Base-by-base conservation (phyloP, 2,329 filamentous ascomycete genomes). In the Colletotrichum sojae region DNA sequence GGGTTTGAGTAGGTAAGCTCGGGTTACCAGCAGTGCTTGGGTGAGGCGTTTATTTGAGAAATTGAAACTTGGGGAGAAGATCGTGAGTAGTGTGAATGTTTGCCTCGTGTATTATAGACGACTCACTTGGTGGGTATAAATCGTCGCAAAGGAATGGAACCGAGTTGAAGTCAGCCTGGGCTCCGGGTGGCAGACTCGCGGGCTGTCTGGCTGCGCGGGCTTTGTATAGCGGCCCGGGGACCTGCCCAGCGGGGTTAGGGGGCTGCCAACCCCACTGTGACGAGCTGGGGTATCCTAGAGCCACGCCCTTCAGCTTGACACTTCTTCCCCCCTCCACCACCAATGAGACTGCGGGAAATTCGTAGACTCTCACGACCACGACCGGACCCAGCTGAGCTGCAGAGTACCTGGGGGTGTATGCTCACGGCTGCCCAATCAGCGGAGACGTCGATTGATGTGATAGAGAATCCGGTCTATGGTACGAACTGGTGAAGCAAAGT, bases 311-410 rank as follows among this genome's bases (percentile, higher is more conserved):
- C 36, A 22, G 6, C 6, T 54, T 39, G 15, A 49, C 59, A 55
- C 59, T 48, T 54, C 22, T 15, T 49, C 63, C 56, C 48, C 48
- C 49, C 51, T 31, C 20, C 53, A 59, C 53, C 59, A 40, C 65
- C 46, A 45, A 48, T 53, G n/a, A 48, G 13, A 64, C 53, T 68
- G 65, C 54, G 46, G 39, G 16, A 64, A 59, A 59, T 63, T 54
- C 22, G 40, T 22, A 22, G 22, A 22, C 22, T 27, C 58, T 58
- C 54, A 45, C 61, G n/a, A 48, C 22, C 22, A 25, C 22, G 22
- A 25, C 22, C 22, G 22, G 22, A 25, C 22, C 22, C 22, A 25
- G 22, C 22, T 5, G 22, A 25, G 22, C 22, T 3, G 22, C 4
- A 25, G 22, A 25, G 22, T 25, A 5, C 22, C 22, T 25, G 4